These are phyloP conservation scores for Hymenoscyphus fructigenus DNA, from an alignment of 2,329 filamentous ascomycete genomes.

Conservation along the genomic window DNA sequence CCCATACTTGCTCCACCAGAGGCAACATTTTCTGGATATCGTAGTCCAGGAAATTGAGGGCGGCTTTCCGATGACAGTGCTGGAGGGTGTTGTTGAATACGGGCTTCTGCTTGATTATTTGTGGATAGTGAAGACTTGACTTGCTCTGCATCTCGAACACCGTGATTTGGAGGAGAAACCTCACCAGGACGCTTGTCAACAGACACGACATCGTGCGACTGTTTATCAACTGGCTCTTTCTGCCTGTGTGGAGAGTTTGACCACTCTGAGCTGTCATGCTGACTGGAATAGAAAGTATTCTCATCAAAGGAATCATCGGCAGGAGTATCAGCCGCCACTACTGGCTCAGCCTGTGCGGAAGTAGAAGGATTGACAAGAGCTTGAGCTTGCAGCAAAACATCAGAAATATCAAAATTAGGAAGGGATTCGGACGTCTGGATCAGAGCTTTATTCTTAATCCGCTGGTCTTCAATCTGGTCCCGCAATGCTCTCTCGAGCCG, in stretches of 20 bases:
- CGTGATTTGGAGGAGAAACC: conserved; percentile 24
- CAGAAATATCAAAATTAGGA: conserved; percentile 67
- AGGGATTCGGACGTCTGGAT: conserved; percentile 50
- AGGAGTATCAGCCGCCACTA: conserved; percentile 56
- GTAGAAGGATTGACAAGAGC: conserved; percentile 66
- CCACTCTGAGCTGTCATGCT: conserved; percentile 72
- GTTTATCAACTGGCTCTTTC: conserved; percentile 29
- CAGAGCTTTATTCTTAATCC: conserved; percentile 43
- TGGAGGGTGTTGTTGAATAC: conserved; percentile 22
- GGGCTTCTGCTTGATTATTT: conserved; percentile 32
- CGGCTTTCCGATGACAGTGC: conserved; percentile 10
- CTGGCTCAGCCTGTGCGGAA: conserved; percentile 56
- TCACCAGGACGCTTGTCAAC: conserved; percentile 25
- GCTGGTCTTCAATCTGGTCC: conserved; percentile 71
- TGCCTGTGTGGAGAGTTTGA: conserved; percentile 40
- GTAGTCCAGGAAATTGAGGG: conserved; percentile 1
- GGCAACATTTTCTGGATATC: background rate
- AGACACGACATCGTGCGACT: conserved; percentile 25
- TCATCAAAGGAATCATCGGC: conserved; percentile 77
- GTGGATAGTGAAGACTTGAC: conserved; percentile 33
- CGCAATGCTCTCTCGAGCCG: conserved; percentile 74
- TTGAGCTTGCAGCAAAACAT: conserved; percentile 70
- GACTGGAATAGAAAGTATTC: conserved; percentile 94
- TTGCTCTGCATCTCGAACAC: conserved; percentile 26
- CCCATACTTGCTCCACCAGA: background rate